Conservation (phyloP, 768 basidiomycete species). For the Phanerochaete carnosa region DNA sequence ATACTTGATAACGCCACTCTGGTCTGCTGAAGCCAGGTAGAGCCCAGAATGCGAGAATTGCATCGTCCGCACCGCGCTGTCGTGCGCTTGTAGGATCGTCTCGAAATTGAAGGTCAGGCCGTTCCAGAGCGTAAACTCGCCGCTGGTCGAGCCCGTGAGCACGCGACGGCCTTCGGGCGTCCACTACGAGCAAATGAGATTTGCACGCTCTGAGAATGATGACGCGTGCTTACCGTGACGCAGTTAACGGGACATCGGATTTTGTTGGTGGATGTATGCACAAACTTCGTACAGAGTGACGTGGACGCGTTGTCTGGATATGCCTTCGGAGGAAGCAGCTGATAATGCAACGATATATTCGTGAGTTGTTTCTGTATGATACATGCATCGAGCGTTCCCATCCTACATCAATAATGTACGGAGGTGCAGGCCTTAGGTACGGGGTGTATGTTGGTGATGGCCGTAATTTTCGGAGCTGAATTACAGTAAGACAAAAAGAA, state of each 20-base stretch:
- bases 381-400: conserved; percentile 15
- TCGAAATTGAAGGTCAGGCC: conserved; percentile 99
- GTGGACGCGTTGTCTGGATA: conserved; percentile 91
- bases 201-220: neutral
- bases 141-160: conserved; percentile 92
- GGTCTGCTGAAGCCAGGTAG: conserved; percentile 91
- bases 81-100: conserved; percentile 98
- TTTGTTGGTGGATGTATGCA: conserved; percentile 98
- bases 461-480: conserved; percentile 70
- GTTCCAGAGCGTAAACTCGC: conserved; percentile 99
- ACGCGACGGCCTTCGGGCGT: conserved; percentile 94
- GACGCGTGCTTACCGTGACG: conserved; percentile 68
- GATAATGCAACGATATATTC: conserved; percentile 19
- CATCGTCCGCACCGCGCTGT: conserved; percentile 88
- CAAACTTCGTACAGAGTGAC: conserved; percentile 94
- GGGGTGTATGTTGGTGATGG: conserved; percentile 76
- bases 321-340: conserved; percentile 93
- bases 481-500: neutral
- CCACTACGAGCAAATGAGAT: conserved; percentile 55
- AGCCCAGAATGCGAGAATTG: conserved; percentile 91
- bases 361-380: conserved; percentile 15
- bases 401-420: conserved; percentile 86
- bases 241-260: conserved; percentile 96
- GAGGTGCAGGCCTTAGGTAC: conserved; percentile 78
- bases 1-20: conserved; percentile 94